Evolutionary conservation across 371 early-diverging fungal genomes (phyloP), one percentile per base, ranked within the genome.

Genomic region (Mortierella sp.): DNA sequence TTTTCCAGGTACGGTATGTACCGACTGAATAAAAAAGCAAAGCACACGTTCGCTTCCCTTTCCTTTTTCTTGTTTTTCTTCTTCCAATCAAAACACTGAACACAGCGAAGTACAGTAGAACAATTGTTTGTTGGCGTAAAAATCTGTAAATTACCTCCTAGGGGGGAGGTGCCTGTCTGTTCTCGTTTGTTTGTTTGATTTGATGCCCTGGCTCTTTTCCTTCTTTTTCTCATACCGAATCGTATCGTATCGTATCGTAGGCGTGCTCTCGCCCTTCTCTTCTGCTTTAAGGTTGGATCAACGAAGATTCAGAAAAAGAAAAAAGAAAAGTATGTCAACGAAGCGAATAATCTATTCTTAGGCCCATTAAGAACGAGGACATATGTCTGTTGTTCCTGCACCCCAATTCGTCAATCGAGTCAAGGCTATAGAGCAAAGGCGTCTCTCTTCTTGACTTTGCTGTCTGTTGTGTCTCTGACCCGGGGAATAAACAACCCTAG

Each of bases 181-280:
- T 63, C 63, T 63, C 63, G 63, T 60, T 32, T 60, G 60, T 60
- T 60, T 60, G 29, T 3, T 55, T 27, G n/a, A n/a, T n/a, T n/a
- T n/a, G n/a, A n/a, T n/a, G n/a, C n/a, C 12, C 3, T 55, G 56
- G 8, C 12, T 63, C 63, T 16, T 32, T 63, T 32, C 32, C n/a
- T 60, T 27, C 14, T 60, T 63, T 63, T 63, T 63, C 63, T 63
- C 63, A 32, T 63, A 63, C 63, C 63, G 63, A 4, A 32, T 27
- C 27, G 24, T 55, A 55, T 27, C 27, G 18, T 10, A 32, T 32
- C 32, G 32, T 32, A 32, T 32, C 32, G 12, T 4, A 18, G 4
- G 18, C 1, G 49, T 16, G n/a, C 56, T 56, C 56, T 56, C 56
- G 10, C 27, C 32, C 63, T 63, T 32, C 35, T 32, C 6, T 16